Percentiles rank a stretch among this genome's conserved stretches.
Evolutionary conservation across 306 rosid species (phyloP).

Genomic region (Carpinus fangiana): DNA sequence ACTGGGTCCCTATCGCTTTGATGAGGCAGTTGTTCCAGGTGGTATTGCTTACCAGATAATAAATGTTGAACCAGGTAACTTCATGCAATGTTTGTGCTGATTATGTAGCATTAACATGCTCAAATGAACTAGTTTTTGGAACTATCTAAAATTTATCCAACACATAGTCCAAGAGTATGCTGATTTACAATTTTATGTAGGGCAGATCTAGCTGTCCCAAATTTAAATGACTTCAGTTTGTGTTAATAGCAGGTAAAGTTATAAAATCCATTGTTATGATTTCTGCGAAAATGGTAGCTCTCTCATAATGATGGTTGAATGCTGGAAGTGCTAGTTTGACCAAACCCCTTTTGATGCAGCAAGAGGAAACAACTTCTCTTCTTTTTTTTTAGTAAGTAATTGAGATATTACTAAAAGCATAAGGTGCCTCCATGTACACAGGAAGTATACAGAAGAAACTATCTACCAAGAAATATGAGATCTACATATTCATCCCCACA

Average conservation of each 20-base stretch:
- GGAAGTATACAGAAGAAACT: no score
- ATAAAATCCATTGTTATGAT: neutral
- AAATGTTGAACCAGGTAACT: constrained; percentile 82
- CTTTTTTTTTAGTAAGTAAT: no score
- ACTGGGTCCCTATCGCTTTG: constrained; percentile 71
- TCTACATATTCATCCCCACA: no score
- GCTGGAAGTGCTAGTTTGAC: no score
- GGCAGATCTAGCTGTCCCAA: neutral
- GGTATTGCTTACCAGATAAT: constrained; percentile 67
- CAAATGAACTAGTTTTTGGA: neutral
- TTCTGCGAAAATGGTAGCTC: neutral
- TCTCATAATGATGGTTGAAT: neutral
- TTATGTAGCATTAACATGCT: neutral
- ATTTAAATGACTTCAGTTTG: neutral
- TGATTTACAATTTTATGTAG: neutral
- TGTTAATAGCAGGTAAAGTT: neutral
- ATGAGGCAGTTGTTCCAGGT: constrained; percentile 53
- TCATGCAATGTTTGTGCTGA: constrained; percentile 6
- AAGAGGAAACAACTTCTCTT: no score
- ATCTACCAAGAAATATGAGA: no score
- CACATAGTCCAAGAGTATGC: neutral
- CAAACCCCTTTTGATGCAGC: no score
- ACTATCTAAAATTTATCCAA: no score
- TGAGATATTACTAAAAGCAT: no score
- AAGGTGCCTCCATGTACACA: no score